Percentiles rank a stretch among this genome's conserved stretches.
These are phyloP conservation scores for Eurotiales sp. DNA, from an alignment of 2,329 filamentous ascomycete species.

Conservation along the genomic window DNA sequence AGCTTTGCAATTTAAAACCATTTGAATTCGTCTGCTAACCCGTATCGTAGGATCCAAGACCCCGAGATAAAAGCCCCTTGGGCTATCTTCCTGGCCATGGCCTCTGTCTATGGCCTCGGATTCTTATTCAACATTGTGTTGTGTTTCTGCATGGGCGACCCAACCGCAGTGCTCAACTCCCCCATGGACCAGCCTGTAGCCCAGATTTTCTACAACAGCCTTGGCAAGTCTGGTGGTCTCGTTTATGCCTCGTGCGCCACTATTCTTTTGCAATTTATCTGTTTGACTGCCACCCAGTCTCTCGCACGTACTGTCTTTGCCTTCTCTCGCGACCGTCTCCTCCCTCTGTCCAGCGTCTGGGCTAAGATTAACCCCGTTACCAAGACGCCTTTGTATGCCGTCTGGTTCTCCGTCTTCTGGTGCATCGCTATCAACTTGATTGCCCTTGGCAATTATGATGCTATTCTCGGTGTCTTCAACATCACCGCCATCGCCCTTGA, in stretches of 20 bases:
- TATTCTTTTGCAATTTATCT: conserved; percentile 32
- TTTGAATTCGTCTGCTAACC: conserved; percentile 21
- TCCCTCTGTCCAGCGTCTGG: conserved; percentile 49
- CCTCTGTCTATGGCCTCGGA: conserved; percentile 53
- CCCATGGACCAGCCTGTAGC: conserved; percentile 52
- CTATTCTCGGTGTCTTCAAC: conserved; percentile 45
- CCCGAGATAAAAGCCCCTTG: conserved; percentile 52
- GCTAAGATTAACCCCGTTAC: conserved; percentile 49
- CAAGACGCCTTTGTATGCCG: conserved; percentile 51
- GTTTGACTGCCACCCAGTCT: conserved; percentile 36
- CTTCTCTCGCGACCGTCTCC: conserved; percentile 51
- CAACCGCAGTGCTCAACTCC: conserved; percentile 42
- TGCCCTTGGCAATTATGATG: conserved; percentile 52
- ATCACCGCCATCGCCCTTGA: conserved; percentile 42
- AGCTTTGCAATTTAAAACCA: too few species aligned
- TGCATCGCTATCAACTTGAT: conserved; percentile 59
- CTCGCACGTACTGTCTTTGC: conserved; percentile 52
- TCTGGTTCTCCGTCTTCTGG: conserved; percentile 54
- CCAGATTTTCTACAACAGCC: conserved; percentile 57
- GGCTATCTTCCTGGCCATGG: conserved; percentile 55
- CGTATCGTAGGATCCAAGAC: conserved; percentile 38
- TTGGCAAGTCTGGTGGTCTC: conserved; percentile 50
- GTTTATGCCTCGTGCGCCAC: conserved; percentile 56
- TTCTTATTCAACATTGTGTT: conserved; percentile 59
- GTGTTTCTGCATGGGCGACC: conserved; percentile 55